Evolutionary conservation across 768 basidiomycete genomes (phyloP), one percentile per base, ranked within the genome.

Genomic region (Auriculariales sp.): DNA sequence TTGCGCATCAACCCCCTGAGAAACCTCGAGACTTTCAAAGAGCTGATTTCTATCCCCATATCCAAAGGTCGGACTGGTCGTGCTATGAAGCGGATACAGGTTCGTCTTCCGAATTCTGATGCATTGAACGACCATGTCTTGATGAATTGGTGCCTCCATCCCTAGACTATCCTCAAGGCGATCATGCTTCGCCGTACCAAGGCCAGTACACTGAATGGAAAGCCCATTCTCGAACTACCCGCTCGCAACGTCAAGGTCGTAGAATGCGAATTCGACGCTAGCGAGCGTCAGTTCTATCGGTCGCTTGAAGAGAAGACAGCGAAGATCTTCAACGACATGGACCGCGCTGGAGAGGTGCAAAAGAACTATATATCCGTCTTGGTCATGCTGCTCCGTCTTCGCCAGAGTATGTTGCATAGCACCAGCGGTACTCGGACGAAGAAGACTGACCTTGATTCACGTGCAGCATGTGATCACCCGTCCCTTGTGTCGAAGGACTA

Each of bases 161-260:
- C 15, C 11, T 57, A 89, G 78, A 77, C 85, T 31, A 79, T 98
- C 3, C 68, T 98, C 12, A 79, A 82, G 55, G 75, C 83, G 11
- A 71, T 93, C 53, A 94, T 98, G 92, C 75, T 97, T 28, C 75
- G 94, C 4, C 79, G 95, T 3, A 80, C 73, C 3, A 99, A 98
- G 65, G 73, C 73, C 31, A 76, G 80, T 47, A 56, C 66, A 0
- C 54, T 84, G 15, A 81, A 92, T 50, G 94, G 94, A 4, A 84
- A 90, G 57, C 77, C 78, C 0, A 69, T 98, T 17, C 71, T 98
- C 33, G 72, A 83, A 14, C 74, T 99, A 0, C 95, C 95, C 0
- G 74, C 71, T 12, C 77, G 91, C 3, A 72, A 61, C 2, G 71
- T 99, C 28, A 66, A 83, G 9, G 64, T 91, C 30, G 68, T 94